phyloP scores from a whole-genome alignment of 78 protist species.

The Protostelium mycophagum region DNA sequence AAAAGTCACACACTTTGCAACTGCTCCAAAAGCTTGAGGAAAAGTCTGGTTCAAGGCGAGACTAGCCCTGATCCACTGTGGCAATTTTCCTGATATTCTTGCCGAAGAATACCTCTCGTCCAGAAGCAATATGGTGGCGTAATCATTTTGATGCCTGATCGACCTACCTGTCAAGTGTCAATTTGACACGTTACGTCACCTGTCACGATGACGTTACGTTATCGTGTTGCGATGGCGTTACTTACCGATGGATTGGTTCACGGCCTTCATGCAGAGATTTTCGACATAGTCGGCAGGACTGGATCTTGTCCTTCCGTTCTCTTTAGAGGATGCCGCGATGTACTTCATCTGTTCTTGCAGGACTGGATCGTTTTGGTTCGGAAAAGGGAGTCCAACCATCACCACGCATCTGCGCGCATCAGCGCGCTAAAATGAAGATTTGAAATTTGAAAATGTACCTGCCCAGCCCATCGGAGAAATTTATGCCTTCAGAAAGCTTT shows the following conservation, averaged over 20 bases:
- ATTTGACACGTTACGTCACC: background rate
- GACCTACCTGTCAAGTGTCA: slow-evolving; percentile 23
- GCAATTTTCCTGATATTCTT: background rate
- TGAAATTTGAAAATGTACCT: slow-evolving; percentile 3
- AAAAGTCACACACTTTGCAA: slow-evolving; percentile 4
- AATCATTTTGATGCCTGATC: slow-evolving; percentile 77
- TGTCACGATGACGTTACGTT: background rate
- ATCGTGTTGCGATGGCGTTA: background rate
- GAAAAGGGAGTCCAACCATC: slow-evolving; percentile 81
- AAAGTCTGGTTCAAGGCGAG: background rate
- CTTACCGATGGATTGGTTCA: slow-evolving; percentile 86
- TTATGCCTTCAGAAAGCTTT: slow-evolving; percentile 88
- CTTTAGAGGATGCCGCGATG: background rate
- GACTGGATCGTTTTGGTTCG: slow-evolving; percentile 44
- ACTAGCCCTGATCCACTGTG: background rate
- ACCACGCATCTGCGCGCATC: slow-evolving; percentile 35
- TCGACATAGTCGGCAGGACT: slow-evolving; percentile 25
- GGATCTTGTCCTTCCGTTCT: background rate
- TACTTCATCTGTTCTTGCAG: slow-evolving; percentile 39
- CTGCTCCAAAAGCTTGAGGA: background rate
- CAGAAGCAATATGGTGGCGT: slow-evolving; percentile 64
- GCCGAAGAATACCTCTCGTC: slow-evolving; percentile 40
- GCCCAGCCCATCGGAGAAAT: slow-evolving; percentile 72
- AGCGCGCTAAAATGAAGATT: background rate
- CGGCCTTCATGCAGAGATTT: slow-evolving; percentile 80